Conservation (phyloP, 1,284 basidiomycete genomes). For the Trichosporon coremiiforme region DNA sequence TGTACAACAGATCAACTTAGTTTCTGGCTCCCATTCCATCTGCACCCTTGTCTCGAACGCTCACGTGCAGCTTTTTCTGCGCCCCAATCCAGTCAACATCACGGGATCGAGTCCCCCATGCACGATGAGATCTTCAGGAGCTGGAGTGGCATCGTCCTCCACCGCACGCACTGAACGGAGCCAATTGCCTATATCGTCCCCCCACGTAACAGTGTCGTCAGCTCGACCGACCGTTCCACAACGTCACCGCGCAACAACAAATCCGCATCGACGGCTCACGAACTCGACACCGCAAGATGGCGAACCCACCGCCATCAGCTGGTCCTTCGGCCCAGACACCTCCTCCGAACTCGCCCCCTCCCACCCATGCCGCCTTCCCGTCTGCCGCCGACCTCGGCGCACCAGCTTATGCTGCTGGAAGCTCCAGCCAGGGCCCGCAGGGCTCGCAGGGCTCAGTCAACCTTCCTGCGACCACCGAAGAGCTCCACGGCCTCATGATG, state of each 20-base stretch:
- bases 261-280: constrained; percentile 1
- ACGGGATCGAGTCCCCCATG: neutral
- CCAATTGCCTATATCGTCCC: neutral
- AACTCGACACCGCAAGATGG: constrained; percentile 8
- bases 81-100: neutral
- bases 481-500: constrained; percentile 14
- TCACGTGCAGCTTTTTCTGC: neutral
- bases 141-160: neutral
- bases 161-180: neutral
- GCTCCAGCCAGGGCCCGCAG: neutral
- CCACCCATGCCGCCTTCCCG: constrained; percentile 20
- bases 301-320: constrained; percentile 11
- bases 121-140: neutral
- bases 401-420: neutral
- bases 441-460: neutral
- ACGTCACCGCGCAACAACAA: constrained; percentile 19
- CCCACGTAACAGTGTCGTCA: constrained; percentile 3
- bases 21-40: neutral
- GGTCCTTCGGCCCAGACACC: constrained; percentile 19
- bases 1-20: too few species aligned
- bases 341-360: constrained; percentile 10
- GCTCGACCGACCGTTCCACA: neutral
- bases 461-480: constrained; percentile 1
- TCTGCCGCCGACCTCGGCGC: constrained; percentile 9
- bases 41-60: too few species aligned